phyloP scores from a whole-genome alignment of 331 rosid genomes.

The Ulmus americana region DNA sequence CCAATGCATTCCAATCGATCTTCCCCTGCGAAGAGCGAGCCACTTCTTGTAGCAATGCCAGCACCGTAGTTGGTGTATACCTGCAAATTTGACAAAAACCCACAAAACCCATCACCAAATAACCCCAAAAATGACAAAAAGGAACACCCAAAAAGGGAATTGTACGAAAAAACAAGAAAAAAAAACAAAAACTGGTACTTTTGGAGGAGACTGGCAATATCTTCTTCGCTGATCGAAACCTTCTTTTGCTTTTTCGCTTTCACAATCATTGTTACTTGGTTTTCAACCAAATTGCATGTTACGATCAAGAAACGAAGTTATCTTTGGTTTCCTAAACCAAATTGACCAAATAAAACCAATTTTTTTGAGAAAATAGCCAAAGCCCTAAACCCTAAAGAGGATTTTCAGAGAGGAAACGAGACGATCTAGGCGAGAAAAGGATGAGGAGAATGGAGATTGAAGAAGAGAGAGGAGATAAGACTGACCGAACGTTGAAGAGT shows the following conservation, averaged over 20 bases:
- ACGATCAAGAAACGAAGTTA: not conserved
- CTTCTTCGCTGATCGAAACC: constrained; percentile 35
- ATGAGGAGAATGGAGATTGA: not conserved
- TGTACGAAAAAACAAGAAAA: not conserved
- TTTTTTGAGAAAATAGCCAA: not conserved
- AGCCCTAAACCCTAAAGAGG: constrained; percentile 34
- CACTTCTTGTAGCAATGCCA: constrained; percentile 67
- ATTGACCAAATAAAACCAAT: not conserved
- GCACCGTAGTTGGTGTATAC: constrained; percentile 46
- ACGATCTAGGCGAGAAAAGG: not conserved
- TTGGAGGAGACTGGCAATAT: constrained; percentile 28
- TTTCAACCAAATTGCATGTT: constrained; percentile 8
- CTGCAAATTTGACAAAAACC: constrained; percentile 23
- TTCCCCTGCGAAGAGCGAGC: constrained; percentile 34
- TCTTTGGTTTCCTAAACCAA: not conserved
- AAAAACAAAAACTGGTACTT: constrained; percentile 22
- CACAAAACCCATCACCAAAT: constrained; percentile 1
- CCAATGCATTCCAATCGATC: constrained; percentile 75
- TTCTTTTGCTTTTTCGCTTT: constrained; percentile 21
- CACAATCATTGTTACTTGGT: constrained; percentile 21
- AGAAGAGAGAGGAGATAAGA: not conserved
- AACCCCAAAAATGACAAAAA: not conserved
- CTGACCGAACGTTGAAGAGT: not conserved
- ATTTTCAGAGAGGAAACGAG: not conserved
- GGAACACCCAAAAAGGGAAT: too few species aligned